A percentile compares a stretch with the other conserved stretches of the same genome.
Conservation (phyloP, 805 yeast genomes). For the Zygoascus tannicola region DNA sequence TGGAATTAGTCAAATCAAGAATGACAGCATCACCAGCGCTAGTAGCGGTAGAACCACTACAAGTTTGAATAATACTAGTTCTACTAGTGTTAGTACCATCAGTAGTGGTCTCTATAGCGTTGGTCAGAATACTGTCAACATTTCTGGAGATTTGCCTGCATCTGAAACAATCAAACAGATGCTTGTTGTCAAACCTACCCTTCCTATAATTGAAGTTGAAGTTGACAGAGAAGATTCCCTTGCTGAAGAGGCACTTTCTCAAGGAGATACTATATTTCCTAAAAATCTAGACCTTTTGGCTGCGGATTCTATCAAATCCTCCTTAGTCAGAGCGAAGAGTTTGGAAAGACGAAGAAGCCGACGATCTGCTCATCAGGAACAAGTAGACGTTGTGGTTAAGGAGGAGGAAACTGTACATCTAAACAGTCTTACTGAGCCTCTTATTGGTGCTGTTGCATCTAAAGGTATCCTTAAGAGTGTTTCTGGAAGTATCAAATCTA, state of each 20-base stretch:
- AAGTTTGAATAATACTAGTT: not conserved
- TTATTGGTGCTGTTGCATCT: not conserved
- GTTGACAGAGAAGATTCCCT: not conserved
- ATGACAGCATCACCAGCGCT: not conserved
- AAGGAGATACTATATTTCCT: slow-evolving; percentile 25
- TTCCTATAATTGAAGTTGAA: not conserved
- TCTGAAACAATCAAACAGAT: not conserved
- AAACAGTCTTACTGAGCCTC: not conserved
- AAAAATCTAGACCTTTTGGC: slow-evolving; percentile 24
- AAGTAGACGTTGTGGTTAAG: slow-evolving; percentile 6
- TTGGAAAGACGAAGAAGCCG: slow-evolving; percentile 27
- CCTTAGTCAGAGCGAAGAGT: slow-evolving; percentile 28
- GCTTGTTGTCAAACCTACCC: not conserved
- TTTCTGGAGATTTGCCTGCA: not conserved
- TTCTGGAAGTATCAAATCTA: slow-evolving; percentile 2
- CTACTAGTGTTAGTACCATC: not conserved
- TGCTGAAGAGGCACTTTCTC: slow-evolving; percentile 1
- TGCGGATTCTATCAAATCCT: slow-evolving; percentile 27
- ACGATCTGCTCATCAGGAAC: slow-evolving; percentile 11
- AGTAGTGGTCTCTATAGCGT: not conserved
- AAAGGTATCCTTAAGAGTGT: slow-evolving; percentile 4
- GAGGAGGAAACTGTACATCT: not conserved
- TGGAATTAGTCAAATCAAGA: not conserved
- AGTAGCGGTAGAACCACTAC: not conserved
- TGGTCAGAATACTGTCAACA: not conserved